Percentiles rank a stretch among this genome's conserved stretches.
These are phyloP conservation scores for Paraurostyla sp. DNA, from an alignment of 73 alveolate genomes.

Conservation along the genomic window DNA sequence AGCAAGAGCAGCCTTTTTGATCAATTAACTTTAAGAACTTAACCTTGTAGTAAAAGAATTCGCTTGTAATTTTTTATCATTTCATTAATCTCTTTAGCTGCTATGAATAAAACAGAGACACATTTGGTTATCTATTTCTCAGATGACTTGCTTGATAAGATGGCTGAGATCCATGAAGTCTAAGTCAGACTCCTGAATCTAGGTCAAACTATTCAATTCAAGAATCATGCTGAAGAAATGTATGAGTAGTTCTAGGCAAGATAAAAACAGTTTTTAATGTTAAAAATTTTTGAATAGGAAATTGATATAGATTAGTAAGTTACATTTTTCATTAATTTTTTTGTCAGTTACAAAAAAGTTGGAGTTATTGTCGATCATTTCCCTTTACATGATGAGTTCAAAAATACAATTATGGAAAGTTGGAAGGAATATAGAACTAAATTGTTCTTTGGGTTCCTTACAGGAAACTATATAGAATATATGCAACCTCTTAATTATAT, in stretches of 20 bases:
- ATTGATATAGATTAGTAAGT: slow-evolving; percentile 55
- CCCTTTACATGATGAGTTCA: slow-evolving; percentile 58
- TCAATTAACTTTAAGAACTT: neutral
- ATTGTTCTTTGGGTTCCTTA: slow-evolving; percentile 52
- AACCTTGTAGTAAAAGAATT: neutral
- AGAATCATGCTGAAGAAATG: slow-evolving; percentile 23
- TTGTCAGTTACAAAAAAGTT: neutral
- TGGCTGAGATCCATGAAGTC: slow-evolving; percentile 38
- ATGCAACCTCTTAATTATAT: slow-evolving; percentile 59
- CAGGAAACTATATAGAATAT: slow-evolving; percentile 24
- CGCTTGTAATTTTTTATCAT: neutral
- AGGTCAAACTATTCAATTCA: slow-evolving; percentile 1
- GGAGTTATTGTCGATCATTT: slow-evolving; percentile 60
- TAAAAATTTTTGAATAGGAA: slow-evolving; percentile 19
- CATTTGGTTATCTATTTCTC: slow-evolving; percentile 26
- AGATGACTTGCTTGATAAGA: slow-evolving; percentile 27
- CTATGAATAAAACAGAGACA: neutral
- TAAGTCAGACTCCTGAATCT: slow-evolving; percentile 8
- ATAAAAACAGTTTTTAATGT: slow-evolving; percentile 31
- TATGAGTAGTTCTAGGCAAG: slow-evolving; percentile 49
- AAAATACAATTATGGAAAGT: neutral
- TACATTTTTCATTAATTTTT: neutral
- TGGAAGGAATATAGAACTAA: slow-evolving; percentile 28
- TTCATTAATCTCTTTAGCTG: slow-evolving; percentile 6
- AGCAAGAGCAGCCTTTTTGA: slow-evolving; percentile 21